Conservation (phyloP, 2,329 filamentous ascomycete genomes). For the Penicillium sp. region DNA sequence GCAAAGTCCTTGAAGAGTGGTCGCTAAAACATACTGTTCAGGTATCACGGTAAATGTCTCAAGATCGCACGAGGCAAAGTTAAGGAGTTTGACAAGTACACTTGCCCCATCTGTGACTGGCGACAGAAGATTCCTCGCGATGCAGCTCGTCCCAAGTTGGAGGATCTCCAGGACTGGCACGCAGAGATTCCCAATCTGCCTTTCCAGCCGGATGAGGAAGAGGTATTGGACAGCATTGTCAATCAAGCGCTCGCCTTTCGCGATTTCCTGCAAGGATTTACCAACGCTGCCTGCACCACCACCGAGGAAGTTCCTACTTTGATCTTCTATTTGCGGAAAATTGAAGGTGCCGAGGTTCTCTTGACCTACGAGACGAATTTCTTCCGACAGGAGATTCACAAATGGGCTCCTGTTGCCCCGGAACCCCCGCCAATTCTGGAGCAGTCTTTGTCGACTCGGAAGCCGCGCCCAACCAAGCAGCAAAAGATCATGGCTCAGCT, state of each 20-base stretch:
- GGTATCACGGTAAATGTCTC: conserved; percentile 96
- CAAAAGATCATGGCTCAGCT: conserved; percentile 89
- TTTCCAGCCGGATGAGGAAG: conserved; percentile 94
- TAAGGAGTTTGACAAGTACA: conserved; percentile 97
- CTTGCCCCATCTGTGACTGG: conserved; percentile 96
- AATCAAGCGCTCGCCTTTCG: conserved; percentile 79
- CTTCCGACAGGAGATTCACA: conserved; percentile 91
- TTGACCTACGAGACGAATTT: conserved; percentile 94
- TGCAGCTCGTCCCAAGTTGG: conserved; percentile 88
- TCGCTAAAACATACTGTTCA: conserved; percentile 38
- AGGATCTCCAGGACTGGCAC: conserved; percentile 78
- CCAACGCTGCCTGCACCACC: conserved; percentile 74
- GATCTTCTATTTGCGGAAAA: conserved; percentile 92
- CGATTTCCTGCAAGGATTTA: conserved; percentile 72
- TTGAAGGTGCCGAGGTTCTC: conserved; percentile 92
- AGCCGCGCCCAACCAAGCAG: conserved; percentile 92
- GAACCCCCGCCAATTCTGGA: conserved; percentile 80
- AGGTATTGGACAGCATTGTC: conserved; percentile 78
- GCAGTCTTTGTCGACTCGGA: conserved; percentile 83
- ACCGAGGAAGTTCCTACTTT: conserved; percentile 83
- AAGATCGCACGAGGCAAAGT: conserved; percentile 97
- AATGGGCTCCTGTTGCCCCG: conserved; percentile 85
- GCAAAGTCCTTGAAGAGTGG: not conserved
- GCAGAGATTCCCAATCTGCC: conserved; percentile 75
- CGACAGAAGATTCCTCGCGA: conserved; percentile 94